phyloP scores from a whole-genome alignment of 495 filamentous ascomycete species.

The Neurospora sp. region DNA sequence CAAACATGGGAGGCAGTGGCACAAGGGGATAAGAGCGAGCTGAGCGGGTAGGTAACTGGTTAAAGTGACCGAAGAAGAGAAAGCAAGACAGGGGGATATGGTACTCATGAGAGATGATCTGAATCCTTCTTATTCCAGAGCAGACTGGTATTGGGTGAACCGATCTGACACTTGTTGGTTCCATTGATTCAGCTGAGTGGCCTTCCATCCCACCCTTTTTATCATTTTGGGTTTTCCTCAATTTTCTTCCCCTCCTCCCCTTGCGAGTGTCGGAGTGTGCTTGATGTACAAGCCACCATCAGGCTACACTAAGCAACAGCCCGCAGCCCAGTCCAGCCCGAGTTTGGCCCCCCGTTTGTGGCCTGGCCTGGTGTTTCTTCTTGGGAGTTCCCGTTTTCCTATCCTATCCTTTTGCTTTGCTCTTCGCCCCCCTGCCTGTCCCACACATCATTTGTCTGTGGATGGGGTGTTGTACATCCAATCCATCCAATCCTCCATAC shows the following conservation, averaged over 20 bases:
- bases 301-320: not conserved
- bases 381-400: not conserved
- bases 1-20: not conserved
- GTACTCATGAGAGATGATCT: not conserved
- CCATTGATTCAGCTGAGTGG: not conserved
- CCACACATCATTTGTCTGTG: not conserved
- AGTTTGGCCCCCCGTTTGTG: not conserved
- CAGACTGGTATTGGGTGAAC: not conserved
- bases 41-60: not conserved
- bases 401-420: not conserved
- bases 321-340: not conserved
- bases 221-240: not conserved
- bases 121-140: not conserved
- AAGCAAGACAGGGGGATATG: not conserved
- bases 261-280: not conserved
- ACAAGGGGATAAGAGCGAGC: not conserved
- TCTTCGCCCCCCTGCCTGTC: not conserved
- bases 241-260: not conserved
- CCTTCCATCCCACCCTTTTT: not conserved
- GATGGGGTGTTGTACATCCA: not conserved
- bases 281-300: not conserved
- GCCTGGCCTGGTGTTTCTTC: not conserved
- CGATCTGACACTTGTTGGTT: not conserved
- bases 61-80: not conserved
- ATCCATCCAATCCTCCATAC: not conserved